Base-by-base conservation (phyloP, 108 stramenopile species). In the Asterionellopsis glacialis region DNA sequence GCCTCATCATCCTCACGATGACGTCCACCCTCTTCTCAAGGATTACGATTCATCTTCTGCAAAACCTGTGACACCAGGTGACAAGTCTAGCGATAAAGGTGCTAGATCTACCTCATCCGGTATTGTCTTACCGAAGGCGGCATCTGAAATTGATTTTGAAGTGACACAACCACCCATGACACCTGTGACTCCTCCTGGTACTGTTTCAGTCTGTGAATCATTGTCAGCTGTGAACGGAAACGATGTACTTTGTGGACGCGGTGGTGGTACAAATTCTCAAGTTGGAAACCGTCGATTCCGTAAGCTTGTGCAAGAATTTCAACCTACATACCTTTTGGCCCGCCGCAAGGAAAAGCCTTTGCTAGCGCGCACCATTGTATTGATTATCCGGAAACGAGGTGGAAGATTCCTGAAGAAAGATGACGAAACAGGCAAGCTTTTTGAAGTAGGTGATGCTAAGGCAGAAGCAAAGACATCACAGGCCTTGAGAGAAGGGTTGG, bases 391-490 rank as follows among this genome's bases (percentile, higher is more conserved):
- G 11, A 75, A 87, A 47, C 73, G 91, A 0, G 91, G 91, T 15
- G 91, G 91, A 22, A 63, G 86, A 15, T 93, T 93, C 56, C 60
- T 93, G 41, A 78, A 81, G 61, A 84, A 88, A 49, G 84, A 93
- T 55, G 91, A 93, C 14, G 63, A 76, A 9, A 76, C 80, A 24
- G 91, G 91, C 15, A 63, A 73, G 25, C 72, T 87, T 59, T 87
- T 70, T 50, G 91, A 93, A 64, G 91, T 93, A 22, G 91, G 91
- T 3, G 91, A 93, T 61, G 74, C 76, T 48, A 93, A 89, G 74
- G 91, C 91, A 14, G 91, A 93, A 57, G 91, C 91, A 39, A 93
- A 93, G 73, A 93, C 91, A 22, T 83, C 81, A 42, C 91, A 93
- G 66, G 91, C 91, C 0, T 59, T 93, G 16, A 71, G 91, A 26